Base-by-base conservation (phyloP, 2,329 filamentous ascomycete genomes). In the Arthrobotrys pseudoclavata region DNA sequence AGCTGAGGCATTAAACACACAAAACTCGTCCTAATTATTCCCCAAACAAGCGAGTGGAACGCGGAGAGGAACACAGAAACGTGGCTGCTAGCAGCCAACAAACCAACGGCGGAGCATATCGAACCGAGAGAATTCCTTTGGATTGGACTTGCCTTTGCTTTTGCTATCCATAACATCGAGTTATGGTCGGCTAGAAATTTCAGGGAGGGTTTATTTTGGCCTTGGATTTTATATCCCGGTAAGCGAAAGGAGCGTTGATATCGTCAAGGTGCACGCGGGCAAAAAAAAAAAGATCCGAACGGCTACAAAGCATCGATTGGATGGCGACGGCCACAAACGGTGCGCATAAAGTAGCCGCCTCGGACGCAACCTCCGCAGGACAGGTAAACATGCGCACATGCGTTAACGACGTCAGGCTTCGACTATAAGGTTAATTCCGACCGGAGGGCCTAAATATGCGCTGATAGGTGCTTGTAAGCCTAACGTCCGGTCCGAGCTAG, bases 11-110 rank as follows among this genome's bases (percentile, higher is more conserved):
- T 69, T 48, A 31, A 37, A 20, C 69, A 29, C 52, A 62, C 67
- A 42, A 67, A 70, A 48, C 45, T 48, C 18, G 62, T 34, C 67
- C 53, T 71, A 62, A 64, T 70, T 76, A 70, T 70, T 76, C 67
- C 74, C 64, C 60, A 53, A 77, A 71, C 74, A 70, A 71, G 74
- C 74, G 67, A 76, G 29, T 66, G 72, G 64, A 70, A 76, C 70
- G 72, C 72, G 64, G 72, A 69, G 67, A 70, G 72, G 72, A 76
- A 70, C 72, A 66, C 66, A 70, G 50, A 57, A 75, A 66, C 52
- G 45, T 50, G 62, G 47, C 42, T 62, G 45, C 26, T 62, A 50
- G 24, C 52, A 29, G 40, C 50, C 53, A 63, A 63, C 24, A 63
- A 63, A 48, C 60, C 60, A 72, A 66, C 61, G 45, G 70, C 62